Conservation (phyloP, 768 basidiomycete species). For the Russula abietina region DNA sequence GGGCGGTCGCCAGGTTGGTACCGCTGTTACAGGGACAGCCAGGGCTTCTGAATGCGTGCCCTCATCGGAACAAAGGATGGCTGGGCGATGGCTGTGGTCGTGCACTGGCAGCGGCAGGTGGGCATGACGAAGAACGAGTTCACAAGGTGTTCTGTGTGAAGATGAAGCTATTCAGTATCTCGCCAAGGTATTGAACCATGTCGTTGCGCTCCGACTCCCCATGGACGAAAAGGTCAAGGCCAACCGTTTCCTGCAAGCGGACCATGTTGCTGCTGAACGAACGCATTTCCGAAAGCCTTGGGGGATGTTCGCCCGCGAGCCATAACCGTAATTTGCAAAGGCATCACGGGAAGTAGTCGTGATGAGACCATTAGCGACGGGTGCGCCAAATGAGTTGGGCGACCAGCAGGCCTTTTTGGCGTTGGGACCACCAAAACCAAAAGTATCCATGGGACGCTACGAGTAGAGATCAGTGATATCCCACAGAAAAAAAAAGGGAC, state of each 20-base stretch:
- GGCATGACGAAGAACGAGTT: no score
- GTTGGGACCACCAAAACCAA: slow-evolving; percentile 76
- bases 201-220: slow-evolving; percentile 99
- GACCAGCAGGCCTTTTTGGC: slow-evolving; percentile 90
- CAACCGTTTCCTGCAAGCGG: slow-evolving; percentile 94
- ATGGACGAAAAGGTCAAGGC: slow-evolving; percentile 95
- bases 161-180: slow-evolving; percentile 89
- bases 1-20: no score
- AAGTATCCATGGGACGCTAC: slow-evolving; percentile 82
- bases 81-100: no score
- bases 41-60: no score
- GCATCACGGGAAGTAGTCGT: slow-evolving; percentile 52
- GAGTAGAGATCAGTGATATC: not conserved
- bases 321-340: slow-evolving; percentile 86
- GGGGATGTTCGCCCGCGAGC: slow-evolving; percentile 58
- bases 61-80: no score
- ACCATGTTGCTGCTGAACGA: no score
- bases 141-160: slow-evolving; percentile 99
- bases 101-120: no score
- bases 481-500: slow-evolving; percentile 22
- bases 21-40: no score
- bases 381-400: slow-evolving; percentile 47
- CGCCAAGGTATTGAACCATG: slow-evolving; percentile 99
- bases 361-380: slow-evolving; percentile 34
- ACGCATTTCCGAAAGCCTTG: slow-evolving; percentile 52